These are phyloP conservation scores for Ceratobasidium theobromae DNA, from an alignment of 1,284 basidiomycete genomes.

Conservation along the genomic window DNA sequence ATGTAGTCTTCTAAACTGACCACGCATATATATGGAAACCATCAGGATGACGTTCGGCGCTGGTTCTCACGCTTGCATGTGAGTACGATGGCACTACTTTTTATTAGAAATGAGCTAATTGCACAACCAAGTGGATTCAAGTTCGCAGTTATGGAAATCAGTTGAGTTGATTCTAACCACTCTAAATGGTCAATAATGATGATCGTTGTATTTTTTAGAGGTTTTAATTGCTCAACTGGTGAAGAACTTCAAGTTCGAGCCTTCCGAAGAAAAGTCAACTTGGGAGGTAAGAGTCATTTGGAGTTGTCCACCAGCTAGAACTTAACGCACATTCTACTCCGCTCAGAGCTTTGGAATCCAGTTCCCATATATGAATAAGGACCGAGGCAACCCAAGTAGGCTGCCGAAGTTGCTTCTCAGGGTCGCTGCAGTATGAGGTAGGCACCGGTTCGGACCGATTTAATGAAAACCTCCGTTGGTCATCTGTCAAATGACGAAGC, in stretches of 20 bases:
- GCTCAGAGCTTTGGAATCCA: not conserved
- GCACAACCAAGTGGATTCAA: constrained; percentile 15
- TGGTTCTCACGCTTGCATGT: constrained; percentile 9
- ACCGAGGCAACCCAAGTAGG: not conserved
- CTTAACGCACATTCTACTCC: not conserved
- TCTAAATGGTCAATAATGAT: not conserved
- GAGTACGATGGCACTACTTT: not conserved
- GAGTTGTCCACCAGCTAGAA: not conserved
- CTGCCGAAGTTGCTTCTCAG: constrained; percentile 1
- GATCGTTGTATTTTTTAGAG: not conserved
- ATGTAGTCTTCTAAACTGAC: not conserved
- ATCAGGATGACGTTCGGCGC: constrained; percentile 24
- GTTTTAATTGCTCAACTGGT: constrained; percentile 6
- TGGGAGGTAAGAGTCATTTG: constrained; percentile 8
- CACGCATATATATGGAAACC: not conserved
- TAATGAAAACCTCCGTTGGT: too few species aligned
- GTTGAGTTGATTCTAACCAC: not conserved
- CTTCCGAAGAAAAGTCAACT: not conserved
- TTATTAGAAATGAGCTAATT: not conserved
- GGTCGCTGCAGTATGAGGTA: too few species aligned
- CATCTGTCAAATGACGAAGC: too few species aligned
- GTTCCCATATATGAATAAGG: constrained; percentile 7
- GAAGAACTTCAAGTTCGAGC: constrained; percentile 15
- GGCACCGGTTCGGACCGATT: too few species aligned
- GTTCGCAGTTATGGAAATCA: constrained; percentile 26